Base-by-base conservation (phyloP, 2,329 filamentous ascomycete species). In the Ophiocordyceps sinensis region DNA sequence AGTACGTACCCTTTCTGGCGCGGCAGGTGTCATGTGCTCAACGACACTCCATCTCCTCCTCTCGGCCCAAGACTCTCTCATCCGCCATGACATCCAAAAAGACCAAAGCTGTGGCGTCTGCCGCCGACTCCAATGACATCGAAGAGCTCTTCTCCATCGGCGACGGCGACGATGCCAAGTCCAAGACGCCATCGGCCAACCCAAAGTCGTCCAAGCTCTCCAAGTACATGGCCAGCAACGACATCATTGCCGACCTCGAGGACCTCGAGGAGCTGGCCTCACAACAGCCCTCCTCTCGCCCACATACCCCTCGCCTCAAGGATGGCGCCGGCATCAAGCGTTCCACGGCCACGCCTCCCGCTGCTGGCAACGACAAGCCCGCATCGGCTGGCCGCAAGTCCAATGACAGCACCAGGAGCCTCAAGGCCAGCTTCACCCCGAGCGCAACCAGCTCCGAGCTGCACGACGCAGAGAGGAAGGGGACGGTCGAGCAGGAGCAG, bases 191-290 rank as follows among this genome's bases (percentile, higher is more conserved):
- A 15, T 48, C 28, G 14, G 31, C 58, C 41, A 61, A 58, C 44
- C 40, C 57, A 45, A 68, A 66, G 55, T 45, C 57, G 38, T 42
- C 59, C 51, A 71, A 71, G 54, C 57, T 67, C 48, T 23, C 67
- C 49, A 73, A 72, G 56, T 53, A 64, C 40, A 62, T 61, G 54
- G 54, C 58, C 50, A 71, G 59, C 51, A 72, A 80, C 52, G 87
- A 94, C 57, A 77, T 89, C 43, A 73, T 96, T 32, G 87, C 87
- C 46, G 88, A 95, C 52, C 75, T 96, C 45, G 85, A 93, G 59
- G n/a, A n/a, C n/a, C n/a, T 63, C 60, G 51, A n/a, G n/a, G 63
- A 75, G 56, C 75, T 94, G 36, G 85, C 77, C 52, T 71, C 76
- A 41, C 78, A 84, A 58, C 70, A 80, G 54, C 73, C 84, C 28